These are phyloP conservation scores for Elaeagnus macrophylla DNA, from an alignment of 306 rosid genomes.

Conservation along the genomic window DNA sequence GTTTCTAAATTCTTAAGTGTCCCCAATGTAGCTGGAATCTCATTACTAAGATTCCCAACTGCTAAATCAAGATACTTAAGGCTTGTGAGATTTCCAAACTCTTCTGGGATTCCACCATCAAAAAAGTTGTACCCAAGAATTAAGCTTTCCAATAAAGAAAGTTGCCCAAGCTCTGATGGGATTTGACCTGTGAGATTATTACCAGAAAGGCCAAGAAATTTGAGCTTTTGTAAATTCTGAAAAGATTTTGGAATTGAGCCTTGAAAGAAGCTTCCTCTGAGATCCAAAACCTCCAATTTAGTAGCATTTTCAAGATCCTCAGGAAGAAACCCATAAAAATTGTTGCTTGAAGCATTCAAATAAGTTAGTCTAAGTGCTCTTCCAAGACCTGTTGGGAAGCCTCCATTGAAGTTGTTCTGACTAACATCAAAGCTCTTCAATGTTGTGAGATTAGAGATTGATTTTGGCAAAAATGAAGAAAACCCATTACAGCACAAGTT, in stretches of 20 bases:
- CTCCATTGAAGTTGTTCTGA: constrained; percentile 65
- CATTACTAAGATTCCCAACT: constrained; percentile 65
- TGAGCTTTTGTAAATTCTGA: constrained; percentile 56
- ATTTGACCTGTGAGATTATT: constrained; percentile 70
- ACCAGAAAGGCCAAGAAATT: constrained; percentile 92
- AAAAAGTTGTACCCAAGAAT: constrained; percentile 79
- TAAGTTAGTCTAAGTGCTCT: constrained; percentile 22
- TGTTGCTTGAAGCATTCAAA: constrained; percentile 78
- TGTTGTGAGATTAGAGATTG: constrained; percentile 49
- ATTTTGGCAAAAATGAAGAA: constrained; percentile 57
- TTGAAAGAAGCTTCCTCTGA: constrained; percentile 75
- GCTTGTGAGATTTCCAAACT: constrained; percentile 72
- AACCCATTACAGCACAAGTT: constrained; percentile 73
- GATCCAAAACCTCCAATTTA: constrained; percentile 64
- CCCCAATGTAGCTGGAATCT: constrained; percentile 66
- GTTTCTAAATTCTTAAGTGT: constrained; percentile 50
- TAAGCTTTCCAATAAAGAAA: constrained; percentile 57
- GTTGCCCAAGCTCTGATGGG: constrained; percentile 66
- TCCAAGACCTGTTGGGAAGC: constrained; percentile 62
- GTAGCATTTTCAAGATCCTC: constrained; percentile 69
- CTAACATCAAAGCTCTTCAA: constrained; percentile 67
- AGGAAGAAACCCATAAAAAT: constrained; percentile 61
- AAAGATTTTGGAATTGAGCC: constrained; percentile 62
- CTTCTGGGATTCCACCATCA: constrained; percentile 68
- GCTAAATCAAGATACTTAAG: constrained; percentile 87